Conservation (phyloP, 768 basidiomycete genomes). For the Serendipita sp. region DNA sequence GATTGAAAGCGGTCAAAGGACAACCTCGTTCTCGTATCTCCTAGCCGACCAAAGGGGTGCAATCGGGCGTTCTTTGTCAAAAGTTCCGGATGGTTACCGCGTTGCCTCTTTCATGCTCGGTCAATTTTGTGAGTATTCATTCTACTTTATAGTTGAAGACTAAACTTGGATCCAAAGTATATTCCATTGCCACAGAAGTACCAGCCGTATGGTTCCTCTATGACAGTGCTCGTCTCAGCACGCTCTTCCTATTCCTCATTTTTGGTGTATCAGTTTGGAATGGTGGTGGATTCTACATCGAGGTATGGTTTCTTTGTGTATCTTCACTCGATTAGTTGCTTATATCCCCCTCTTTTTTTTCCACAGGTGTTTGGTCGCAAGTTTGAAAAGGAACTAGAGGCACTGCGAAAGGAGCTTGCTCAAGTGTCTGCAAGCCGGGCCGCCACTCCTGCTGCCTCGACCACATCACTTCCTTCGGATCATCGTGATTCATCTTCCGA, state of each 20-base stretch:
- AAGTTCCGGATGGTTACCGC: constrained; percentile 42
- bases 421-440: constrained; percentile 21
- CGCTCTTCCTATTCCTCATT: constrained; percentile 57
- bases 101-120: constrained; percentile 67
- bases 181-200: constrained; percentile 70
- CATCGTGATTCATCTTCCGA: background rate
- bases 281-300: constrained; percentile 88
- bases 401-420: constrained; percentile 76
- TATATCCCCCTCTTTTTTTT: background rate
- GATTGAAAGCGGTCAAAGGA: constrained; percentile 79
- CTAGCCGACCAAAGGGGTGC: constrained; percentile 74
- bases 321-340: background rate
- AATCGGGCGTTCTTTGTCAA: constrained; percentile 56
- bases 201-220: constrained; percentile 76
- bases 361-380: constrained; percentile 72
- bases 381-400: constrained; percentile 89
- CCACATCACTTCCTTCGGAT: background rate
- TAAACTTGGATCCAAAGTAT: constrained; percentile 31
- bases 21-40: constrained; percentile 77
- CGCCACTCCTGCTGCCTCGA: background rate
- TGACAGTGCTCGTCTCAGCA: constrained; percentile 61
- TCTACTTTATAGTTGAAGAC: background rate
- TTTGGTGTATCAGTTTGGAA: constrained; percentile 90
- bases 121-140: constrained; percentile 44
- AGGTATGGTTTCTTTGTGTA: constrained; percentile 18